Conservation (phyloP, 331 rosid species). For the Malus hybrid region DNA sequence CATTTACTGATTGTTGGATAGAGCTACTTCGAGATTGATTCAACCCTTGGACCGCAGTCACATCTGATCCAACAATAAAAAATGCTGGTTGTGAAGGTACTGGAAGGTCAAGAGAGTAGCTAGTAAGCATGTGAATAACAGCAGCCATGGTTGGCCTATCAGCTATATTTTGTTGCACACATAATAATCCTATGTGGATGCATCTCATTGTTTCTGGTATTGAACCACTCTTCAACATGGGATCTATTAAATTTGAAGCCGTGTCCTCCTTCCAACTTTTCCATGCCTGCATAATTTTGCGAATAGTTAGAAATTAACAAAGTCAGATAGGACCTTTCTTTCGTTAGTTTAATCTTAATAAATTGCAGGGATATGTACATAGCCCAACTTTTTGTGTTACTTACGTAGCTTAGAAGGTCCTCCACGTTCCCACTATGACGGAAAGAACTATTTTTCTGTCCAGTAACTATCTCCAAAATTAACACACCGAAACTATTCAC, state of each 20-base stretch:
- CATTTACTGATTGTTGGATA: no score
- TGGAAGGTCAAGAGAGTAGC: background rate
- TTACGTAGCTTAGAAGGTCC: background rate
- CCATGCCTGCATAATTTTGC: background rate
- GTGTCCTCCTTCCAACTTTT: background rate
- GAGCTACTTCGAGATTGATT: no score
- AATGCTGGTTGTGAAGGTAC: background rate
- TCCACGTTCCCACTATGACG: background rate
- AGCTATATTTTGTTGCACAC: background rate
- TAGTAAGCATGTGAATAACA: background rate
- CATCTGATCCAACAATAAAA: background rate
- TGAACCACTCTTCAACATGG: background rate
- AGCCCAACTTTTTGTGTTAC: background rate
- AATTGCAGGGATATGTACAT: background rate
- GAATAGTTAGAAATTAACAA: background rate
- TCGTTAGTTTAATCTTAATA: background rate
- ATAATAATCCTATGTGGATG: background rate
- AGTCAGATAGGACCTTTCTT: background rate
- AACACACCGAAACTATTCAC: background rate
- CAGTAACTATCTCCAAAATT: background rate
- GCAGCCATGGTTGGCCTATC: background rate
- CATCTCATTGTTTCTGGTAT: background rate
- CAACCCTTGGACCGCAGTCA: no score
- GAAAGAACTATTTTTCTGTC: background rate
- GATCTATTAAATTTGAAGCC: background rate